Evolutionary conservation across 2,329 filamentous ascomycete species (phyloP), one percentile per base, ranked within the genome.

Genomic region (Aschersonia sp.): DNA sequence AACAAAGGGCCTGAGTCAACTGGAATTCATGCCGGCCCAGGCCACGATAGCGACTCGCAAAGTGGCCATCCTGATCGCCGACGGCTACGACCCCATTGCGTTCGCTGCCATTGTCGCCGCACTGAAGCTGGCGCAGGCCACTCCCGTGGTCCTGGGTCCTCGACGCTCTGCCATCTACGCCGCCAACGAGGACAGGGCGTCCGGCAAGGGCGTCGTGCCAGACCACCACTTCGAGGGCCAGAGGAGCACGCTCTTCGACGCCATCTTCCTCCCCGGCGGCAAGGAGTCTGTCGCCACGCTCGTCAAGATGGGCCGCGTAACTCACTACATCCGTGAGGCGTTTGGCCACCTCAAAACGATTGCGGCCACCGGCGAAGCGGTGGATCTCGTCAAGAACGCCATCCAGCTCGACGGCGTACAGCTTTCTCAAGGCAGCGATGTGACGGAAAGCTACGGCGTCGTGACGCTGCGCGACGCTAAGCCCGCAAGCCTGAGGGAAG

Each of bases 261-360:
- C 84, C 0, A 59, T 89, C 31, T 88, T 87, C 57, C 67, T 94
- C 3, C 85, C 85, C 1, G 85, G 85, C 1, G 86, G 87, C 1
- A 68, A 72, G 0, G 70, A 80, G 49, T 77, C 78, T 1, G 65
- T 85, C 43, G 67, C 74, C 46, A 78, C 77, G 0, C 73, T 92
- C 0, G 66, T 72, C 48, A 78, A 80, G 67, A 86, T 75, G 51
- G 85, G 86, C 0, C 80, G 85, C 14, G 83, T 83, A 0, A 58
- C 84, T 2, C 82, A 90, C 67, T 92, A 83, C 77, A 67, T 90
- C 4, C 75, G 83, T 2, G 87, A 92, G 61, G 82, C 85, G 0
- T 92, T 90, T 55, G 85, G 85, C 0, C 86, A 92, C 53, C 70
- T 88, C 46, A 92, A 92, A 69, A 69, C 84, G 2, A 83, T 92